phyloP scores from a whole-genome alignment of 108 stramenopile genomes.

The Skeletonema costatum region DNA sequence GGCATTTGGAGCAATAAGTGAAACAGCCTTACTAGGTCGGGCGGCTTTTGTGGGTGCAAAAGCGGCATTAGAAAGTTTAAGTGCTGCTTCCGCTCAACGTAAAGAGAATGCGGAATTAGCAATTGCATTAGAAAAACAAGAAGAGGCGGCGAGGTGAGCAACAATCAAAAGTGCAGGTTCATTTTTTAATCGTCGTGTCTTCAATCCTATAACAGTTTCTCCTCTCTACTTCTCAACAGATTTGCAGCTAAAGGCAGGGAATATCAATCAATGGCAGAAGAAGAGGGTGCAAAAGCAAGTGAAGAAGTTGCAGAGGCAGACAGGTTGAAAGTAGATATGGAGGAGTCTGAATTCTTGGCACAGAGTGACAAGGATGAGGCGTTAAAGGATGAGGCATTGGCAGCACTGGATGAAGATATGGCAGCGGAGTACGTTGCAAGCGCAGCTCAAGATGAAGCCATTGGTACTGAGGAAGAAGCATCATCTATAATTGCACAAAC shows the following conservation, averaged over 20 bases:
- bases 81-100: slow-evolving; percentile 10
- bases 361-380: slow-evolving; percentile 17
- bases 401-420: slow-evolving; percentile 18
- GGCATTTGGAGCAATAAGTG: slow-evolving; percentile 28
- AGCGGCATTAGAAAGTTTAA: slow-evolving; percentile 20
- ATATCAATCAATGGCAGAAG: slow-evolving; percentile 9
- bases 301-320: slow-evolving; percentile 10
- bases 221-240: not conserved
- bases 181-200: not conserved
- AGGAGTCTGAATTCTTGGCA: slow-evolving; percentile 6
- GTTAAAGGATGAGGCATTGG: slow-evolving; percentile 19
- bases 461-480: slow-evolving; percentile 17
- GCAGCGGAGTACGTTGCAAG: slow-evolving; percentile 14
- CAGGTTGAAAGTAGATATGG: slow-evolving; percentile 1
- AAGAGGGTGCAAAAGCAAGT: slow-evolving; percentile 13
- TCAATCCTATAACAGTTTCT: not conserved
- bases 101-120: slow-evolving; percentile 20
- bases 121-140: slow-evolving; percentile 6
- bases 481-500: slow-evolving; percentile 10
- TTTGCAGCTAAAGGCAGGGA: slow-evolving; percentile 9
- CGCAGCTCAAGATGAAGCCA: slow-evolving; percentile 27
- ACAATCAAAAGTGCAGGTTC: not conserved
- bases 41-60: slow-evolving; percentile 38
- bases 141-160: slow-evolving; percentile 16
- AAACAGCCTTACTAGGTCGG: slow-evolving; percentile 18